Evolutionary conservation across 306 rosid species (phyloP).

Genomic region (Vigna unguiculata): DNA sequence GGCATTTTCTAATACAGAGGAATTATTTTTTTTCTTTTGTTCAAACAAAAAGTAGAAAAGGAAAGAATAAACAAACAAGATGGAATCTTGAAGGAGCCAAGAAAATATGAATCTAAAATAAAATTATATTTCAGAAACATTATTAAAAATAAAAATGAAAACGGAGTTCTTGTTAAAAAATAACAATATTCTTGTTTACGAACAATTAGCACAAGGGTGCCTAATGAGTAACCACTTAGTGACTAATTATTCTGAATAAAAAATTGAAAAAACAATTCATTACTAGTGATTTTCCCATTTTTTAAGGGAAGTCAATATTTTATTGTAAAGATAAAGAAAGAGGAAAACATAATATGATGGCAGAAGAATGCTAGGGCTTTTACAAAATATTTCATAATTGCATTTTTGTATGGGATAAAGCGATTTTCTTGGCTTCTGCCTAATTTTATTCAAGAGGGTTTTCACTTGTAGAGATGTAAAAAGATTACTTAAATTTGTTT

Average conservation of each 20-base stretch:
- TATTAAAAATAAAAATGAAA: not conserved
- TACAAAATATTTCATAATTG: not conserved
- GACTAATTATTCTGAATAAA: not conserved
- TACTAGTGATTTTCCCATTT: not conserved
- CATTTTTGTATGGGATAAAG: slow-evolving; percentile 1
- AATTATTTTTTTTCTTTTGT: not conserved
- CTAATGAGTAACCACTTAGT: not conserved
- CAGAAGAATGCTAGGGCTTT: not conserved
- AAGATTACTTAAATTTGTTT: slow-evolving; percentile 4
- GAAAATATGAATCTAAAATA: not conserved
- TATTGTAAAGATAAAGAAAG: slow-evolving; percentile 10
- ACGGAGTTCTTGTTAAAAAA: not conserved
- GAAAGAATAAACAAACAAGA: not conserved
- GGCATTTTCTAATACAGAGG: not conserved
- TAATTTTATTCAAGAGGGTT: not conserved
- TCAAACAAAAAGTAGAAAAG: not conserved
- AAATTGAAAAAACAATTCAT: not conserved
- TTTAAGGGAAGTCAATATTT: not conserved
- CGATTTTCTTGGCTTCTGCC: slow-evolving; percentile 8
- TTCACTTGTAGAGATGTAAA: slow-evolving; percentile 6
- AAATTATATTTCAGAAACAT: not conserved
- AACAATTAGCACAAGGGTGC: not conserved
- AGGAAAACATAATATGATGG: slow-evolving; percentile 5
- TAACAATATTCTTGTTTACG: not conserved
- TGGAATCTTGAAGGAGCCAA: not conserved